These are phyloP conservation scores for Xylariaceae sp. DNA, from an alignment of 2,329 filamentous ascomycete genomes.

Conservation along the genomic window DNA sequence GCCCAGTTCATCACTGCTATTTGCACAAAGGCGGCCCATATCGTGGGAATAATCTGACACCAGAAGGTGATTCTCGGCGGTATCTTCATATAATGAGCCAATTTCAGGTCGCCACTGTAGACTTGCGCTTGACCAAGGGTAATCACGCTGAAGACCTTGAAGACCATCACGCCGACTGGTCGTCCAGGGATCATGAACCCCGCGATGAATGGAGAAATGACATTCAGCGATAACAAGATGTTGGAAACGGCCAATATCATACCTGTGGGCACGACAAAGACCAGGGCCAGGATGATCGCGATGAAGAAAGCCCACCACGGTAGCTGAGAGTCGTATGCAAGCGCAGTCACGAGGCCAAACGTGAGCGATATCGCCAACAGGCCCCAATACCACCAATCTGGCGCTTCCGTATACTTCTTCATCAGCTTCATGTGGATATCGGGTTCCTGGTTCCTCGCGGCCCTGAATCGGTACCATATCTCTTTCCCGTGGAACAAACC, in stretches of 20 bases:
- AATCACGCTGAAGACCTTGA: constrained; percentile 46
- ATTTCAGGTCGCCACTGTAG: constrained; percentile 34
- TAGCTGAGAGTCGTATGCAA: constrained; percentile 45
- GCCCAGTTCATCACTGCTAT: constrained; percentile 46
- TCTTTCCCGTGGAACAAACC: constrained; percentile 39
- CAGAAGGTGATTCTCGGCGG: constrained; percentile 45
- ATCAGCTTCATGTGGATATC: constrained; percentile 50
- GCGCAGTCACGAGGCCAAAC: constrained; percentile 41
- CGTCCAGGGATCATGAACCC: constrained; percentile 56
- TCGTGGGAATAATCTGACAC: constrained; percentile 46
- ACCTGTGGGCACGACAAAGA: constrained; percentile 44
- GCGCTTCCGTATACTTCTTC: constrained; percentile 47
- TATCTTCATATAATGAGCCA: constrained; percentile 37
- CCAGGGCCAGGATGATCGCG: constrained; percentile 40
- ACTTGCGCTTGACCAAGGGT: constrained; percentile 35
- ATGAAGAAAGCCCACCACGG: constrained; percentile 51
- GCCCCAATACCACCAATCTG: constrained; percentile 50
- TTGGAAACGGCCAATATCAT: constrained; percentile 49
- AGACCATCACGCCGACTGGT: constrained; percentile 52
- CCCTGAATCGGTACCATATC: constrained; percentile 41
- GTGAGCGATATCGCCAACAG: constrained; percentile 43
- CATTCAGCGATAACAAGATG: constrained; percentile 46
- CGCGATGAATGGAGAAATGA: constrained; percentile 49
- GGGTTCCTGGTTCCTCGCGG: constrained; percentile 42
- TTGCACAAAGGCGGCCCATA: constrained; percentile 45